Base-by-base conservation (phyloP, 495 filamentous ascomycete genomes). In the Aspergillus nanangensis region DNA sequence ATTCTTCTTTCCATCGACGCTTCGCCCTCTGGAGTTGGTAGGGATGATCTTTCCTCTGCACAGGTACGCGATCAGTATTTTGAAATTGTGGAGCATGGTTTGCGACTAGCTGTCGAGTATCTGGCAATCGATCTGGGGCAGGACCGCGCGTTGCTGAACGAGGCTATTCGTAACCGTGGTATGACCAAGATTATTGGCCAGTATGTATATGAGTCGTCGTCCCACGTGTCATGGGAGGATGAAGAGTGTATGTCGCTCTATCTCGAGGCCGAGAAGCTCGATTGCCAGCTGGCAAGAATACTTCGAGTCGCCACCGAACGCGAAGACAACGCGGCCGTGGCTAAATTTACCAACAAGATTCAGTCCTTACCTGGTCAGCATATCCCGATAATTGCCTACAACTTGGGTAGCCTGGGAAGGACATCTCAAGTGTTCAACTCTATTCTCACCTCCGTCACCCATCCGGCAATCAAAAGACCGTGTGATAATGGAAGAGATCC, bases 161-260 rank as follows among this genome's bases (percentile, higher is more conserved):
- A 73, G 3, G 58, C 84, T 7, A 63, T 72, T 10, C 71, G 72
- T 10, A 70, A 60, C 48, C 76, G 79, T 44, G 87, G 88, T 2
- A 72, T 72, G 20, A 87, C 85, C 2, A 88, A 86, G 48, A 76
- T 89, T n/a, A 86, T 91, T 42, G 88, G 83, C 5, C 79, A 86
- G 50, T 77, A 72, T 48, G 61, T 77, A 52, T 66, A 79, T 46
- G 67, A 77, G 32, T 58, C 79, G 19, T 68, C 70, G 0, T 71
- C 71, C 2, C 62, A 67, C 1, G 63, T 78, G 10, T 66, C 67
- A 2, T 93, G 88, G 88, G 71, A 77, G 31, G 75, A 87, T 40
- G 68, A 80, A 5, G 58, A 61, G 3, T 80, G 81, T 41, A 45
- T 82, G 17, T 63, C 71, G 13, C 69, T 76, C 36, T 86, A 85